Evolutionary conservation across 495 filamentous ascomycete species (phyloP).

Genomic region (Tetracladium marchalianum): DNA sequence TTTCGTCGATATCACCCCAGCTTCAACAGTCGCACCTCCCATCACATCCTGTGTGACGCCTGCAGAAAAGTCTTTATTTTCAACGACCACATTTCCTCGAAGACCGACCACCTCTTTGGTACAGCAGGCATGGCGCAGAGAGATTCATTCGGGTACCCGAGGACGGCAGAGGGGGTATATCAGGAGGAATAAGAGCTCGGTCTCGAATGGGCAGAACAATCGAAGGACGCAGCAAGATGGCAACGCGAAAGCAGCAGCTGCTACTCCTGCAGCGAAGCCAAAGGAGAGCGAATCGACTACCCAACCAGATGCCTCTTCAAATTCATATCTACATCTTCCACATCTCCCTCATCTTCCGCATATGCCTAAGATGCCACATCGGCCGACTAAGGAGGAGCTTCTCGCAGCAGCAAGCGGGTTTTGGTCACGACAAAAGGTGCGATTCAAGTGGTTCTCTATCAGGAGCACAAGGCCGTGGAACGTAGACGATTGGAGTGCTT

Average conservation of each 20-base stretch:
- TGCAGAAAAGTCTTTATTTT: conserved; percentile 12
- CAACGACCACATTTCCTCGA: conserved; percentile 1
- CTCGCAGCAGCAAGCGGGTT: conserved; percentile 87
- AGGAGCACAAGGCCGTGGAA: conserved; percentile 92
- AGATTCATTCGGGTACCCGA: conserved; percentile 13
- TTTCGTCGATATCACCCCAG: conserved; percentile 10
- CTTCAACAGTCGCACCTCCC: conserved; percentile 1
- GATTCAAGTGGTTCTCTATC: conserved; percentile 97
- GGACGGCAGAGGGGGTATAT: conserved; percentile 18
- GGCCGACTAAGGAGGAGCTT: conserved; percentile 89
- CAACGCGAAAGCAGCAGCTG: conserved; percentile 4
- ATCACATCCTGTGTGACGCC: conserved; percentile 9
- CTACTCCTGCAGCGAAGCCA: background rate
- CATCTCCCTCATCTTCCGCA: conserved; percentile 48
- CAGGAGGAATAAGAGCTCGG: conserved; percentile 36
- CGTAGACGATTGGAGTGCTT: conserved; percentile 85
- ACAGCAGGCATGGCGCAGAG: conserved; percentile 15
- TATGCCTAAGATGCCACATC: conserved; percentile 57
- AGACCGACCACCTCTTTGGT: conserved; percentile 2
- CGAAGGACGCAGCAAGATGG: conserved; percentile 7
- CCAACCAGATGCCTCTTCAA: background rate
- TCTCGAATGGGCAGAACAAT: conserved; percentile 20
- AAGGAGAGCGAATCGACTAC: conserved; percentile 4
- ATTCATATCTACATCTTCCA: conserved; percentile 33
- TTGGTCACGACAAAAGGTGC: conserved; percentile 80